Evolutionary conservation across 768 basidiomycete genomes (phyloP).

Genomic region (Termitomyces sp.): DNA sequence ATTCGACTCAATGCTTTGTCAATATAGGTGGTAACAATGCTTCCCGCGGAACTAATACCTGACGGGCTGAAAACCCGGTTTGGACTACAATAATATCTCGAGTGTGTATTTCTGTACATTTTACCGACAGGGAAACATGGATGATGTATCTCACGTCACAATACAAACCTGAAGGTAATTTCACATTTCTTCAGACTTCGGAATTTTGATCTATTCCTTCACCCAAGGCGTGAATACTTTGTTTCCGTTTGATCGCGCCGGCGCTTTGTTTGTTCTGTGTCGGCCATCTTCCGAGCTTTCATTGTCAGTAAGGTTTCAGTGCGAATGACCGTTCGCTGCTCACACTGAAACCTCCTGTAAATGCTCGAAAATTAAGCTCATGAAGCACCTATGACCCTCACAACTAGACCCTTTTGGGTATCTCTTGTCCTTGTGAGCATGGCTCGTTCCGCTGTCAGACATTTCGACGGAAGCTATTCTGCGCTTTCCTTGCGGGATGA

Average conservation of each 20-base stretch:
- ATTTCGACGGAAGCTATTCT: constrained; percentile 14
- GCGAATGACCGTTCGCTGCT: constrained; percentile 21
- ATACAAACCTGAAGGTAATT: background rate
- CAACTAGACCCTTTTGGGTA: constrained; percentile 16
- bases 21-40: constrained; percentile 28
- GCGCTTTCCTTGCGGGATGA: background rate
- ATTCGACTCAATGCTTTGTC: background rate
- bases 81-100: constrained; percentile 7
- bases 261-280: background rate
- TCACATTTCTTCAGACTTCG: background rate
- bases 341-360: constrained; percentile 33
- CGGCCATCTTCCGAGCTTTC: constrained; percentile 4
- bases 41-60: constrained; percentile 31
- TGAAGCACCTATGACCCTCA: constrained; percentile 57
- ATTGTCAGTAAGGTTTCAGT: constrained; percentile 27
- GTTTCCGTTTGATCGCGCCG: background rate
- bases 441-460: constrained; percentile 74
- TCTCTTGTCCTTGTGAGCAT: constrained; percentile 22
- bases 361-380: constrained; percentile 35
- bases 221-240: background rate
- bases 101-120: background rate
- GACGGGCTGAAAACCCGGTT: constrained; percentile 18
- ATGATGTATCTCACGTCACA: background rate
- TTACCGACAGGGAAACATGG: background rate
- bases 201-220: background rate